These are phyloP conservation scores for Zea mays DNA, from an alignment of 176 grass and related monocot genomes.

Conservation along the genomic window Zm-B73-REFERENCE-NAM-5.0 NC_050100.1:142576501-142577000, in stretches of 20 bases:
- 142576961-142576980: constrained; percentile 33
- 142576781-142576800: neutral
- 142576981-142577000: neutral
- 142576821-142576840: neutral
- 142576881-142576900: neutral
- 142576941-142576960: neutral
- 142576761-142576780: neutral
- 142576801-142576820: constrained; percentile 2
- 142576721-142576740: constrained; percentile 80
- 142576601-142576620: constrained; percentile 66
- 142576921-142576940: constrained; percentile 5
- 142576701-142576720: constrained; percentile 65
- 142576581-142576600: constrained; percentile 60
- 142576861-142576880: constrained; percentile 35
- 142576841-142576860: constrained; percentile 14
- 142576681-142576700: constrained; percentile 90
- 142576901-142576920: too few species aligned
- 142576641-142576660: constrained; percentile 57
- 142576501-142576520: neutral
- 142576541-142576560: too few species aligned
- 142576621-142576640: constrained; percentile 40
- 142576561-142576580: constrained; percentile 21
- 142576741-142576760: neutral
- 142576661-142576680: constrained; percentile 73
- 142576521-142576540: too few species aligned